Conservation (phyloP, 768 basidiomycete genomes). For the Flagelloscypha sp. region DNA sequence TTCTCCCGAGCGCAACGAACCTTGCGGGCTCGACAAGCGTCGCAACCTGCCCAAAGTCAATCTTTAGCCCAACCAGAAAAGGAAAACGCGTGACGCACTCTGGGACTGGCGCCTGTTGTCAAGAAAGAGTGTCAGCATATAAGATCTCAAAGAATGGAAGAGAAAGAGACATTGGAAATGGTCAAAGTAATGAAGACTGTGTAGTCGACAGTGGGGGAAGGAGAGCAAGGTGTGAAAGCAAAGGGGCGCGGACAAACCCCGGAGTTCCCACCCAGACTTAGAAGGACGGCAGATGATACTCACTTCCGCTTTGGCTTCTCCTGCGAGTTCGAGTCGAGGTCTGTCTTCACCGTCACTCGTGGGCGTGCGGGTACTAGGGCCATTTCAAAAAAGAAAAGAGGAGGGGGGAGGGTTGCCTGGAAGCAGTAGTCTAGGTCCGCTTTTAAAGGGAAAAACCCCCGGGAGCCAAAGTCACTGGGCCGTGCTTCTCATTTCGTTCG, state of each 20-base stretch:
- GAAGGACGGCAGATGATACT: too few relatives aligned
- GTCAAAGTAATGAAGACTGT: constrained; percentile 20
- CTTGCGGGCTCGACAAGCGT: constrained; percentile 81
- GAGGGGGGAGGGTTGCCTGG: too few relatives aligned
- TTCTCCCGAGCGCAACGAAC: constrained; percentile 79
- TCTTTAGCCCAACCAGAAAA: constrained; percentile 14
- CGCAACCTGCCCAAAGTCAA: constrained; percentile 49
- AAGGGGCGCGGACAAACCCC: constrained; percentile 50
- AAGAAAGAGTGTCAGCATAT: constrained; percentile 27
- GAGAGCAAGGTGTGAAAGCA: constrained; percentile 20
- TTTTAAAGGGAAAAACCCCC: too few relatives aligned
- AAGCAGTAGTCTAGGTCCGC: too few relatives aligned
- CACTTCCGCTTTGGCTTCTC: too few relatives aligned
- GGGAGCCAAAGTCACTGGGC: too few relatives aligned
- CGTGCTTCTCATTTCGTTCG: too few relatives aligned
- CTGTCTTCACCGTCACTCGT: too few relatives aligned
- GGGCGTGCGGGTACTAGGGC: too few relatives aligned
- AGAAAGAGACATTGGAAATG: constrained; percentile 27
- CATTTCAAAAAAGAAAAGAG: too few relatives aligned
- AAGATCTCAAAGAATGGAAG: constrained; percentile 13
- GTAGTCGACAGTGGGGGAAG: constrained; percentile 36
- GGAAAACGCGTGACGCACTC: constrained; percentile 40
- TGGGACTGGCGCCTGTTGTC: constrained; percentile 71
- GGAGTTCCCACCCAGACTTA: constrained; percentile 41
- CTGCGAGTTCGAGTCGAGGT: constrained; percentile 71